Evolutionary conservation across 1,284 basidiomycete genomes (phyloP).

Genomic region (Boletus semigastroideus): DNA sequence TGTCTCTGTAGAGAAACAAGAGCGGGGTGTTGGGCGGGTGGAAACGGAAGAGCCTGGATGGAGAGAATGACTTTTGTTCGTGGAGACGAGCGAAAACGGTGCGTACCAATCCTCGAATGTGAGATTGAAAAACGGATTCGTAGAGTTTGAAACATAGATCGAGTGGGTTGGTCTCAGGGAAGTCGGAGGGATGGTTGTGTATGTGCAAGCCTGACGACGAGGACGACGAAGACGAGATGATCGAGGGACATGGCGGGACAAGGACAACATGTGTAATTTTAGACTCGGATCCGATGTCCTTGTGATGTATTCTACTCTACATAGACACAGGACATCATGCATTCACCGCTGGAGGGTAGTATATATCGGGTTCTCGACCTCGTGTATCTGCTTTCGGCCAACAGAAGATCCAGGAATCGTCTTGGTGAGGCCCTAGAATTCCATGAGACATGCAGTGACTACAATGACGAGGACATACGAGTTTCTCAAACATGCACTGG

Average conservation of each 20-base stretch:
- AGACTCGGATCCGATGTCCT: no score
- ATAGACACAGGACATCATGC: slow-evolving; percentile 1
- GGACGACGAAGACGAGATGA: neutral
- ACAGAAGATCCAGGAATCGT: slow-evolving; percentile 89
- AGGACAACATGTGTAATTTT: slow-evolving; percentile 29
- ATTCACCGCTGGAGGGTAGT: slow-evolving; percentile 72
- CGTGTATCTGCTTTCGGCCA: slow-evolving; percentile 87
- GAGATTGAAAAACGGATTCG: slow-evolving; percentile 91
- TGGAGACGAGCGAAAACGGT: slow-evolving; percentile 4
- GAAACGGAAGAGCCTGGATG: slow-evolving; percentile 80
- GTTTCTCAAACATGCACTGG: slow-evolving; percentile 95
- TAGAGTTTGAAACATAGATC: slow-evolving; percentile 82
- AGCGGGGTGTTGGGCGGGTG: slow-evolving; percentile 67
- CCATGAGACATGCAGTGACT: neutral
- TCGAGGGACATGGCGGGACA: slow-evolving; percentile 12
- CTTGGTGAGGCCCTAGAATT: slow-evolving; percentile 81
- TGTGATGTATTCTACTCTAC: slow-evolving; percentile 27
- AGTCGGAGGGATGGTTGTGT: slow-evolving; percentile 18
- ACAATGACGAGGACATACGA: slow-evolving; percentile 52
- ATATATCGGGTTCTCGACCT: slow-evolving; percentile 84
- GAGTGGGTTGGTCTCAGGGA: slow-evolving; percentile 41
- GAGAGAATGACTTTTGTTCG: slow-evolving; percentile 1
- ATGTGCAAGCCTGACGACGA: slow-evolving; percentile 8
- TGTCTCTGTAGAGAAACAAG: slow-evolving; percentile 87
- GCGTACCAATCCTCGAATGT: slow-evolving; percentile 90